These are phyloP conservation scores for Chaetomium globosum DNA, from an alignment of 2,329 filamentous ascomycete genomes.

Conservation along the genomic window DNA sequence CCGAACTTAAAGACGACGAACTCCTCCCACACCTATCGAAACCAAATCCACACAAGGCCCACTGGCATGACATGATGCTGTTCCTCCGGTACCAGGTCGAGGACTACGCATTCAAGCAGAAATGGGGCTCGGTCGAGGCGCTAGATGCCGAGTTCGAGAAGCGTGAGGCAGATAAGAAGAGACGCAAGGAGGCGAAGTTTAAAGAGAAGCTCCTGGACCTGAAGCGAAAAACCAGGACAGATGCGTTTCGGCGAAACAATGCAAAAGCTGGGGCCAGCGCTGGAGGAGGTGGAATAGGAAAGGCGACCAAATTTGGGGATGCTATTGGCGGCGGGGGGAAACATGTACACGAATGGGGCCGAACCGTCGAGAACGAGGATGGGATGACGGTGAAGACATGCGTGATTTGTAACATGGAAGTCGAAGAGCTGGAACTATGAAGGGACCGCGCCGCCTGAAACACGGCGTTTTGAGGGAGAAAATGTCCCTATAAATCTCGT, in stretches of 20 bases:
- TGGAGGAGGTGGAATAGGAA: constrained; percentile 40
- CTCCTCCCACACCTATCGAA: constrained; percentile 84
- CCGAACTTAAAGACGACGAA: constrained; percentile 86
- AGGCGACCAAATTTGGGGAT: constrained; percentile 72
- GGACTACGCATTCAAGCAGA: constrained; percentile 83
- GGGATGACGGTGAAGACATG: constrained; percentile 83
- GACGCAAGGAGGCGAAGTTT: constrained; percentile 87
- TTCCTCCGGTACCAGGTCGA: constrained; percentile 93
- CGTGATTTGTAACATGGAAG: constrained; percentile 74
- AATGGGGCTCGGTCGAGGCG: constrained; percentile 87
- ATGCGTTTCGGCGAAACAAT: constrained; percentile 77
- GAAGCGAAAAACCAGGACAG: constrained; percentile 90
- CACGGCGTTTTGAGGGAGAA: not conserved
- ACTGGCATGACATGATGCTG: constrained; percentile 99
- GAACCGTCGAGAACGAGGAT: constrained; percentile 67
- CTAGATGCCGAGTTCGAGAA: constrained; percentile 86
- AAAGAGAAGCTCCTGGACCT: constrained; percentile 83
- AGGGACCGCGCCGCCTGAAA: not conserved
- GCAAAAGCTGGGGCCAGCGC: constrained; percentile 52
- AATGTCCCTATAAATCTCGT: not conserved
- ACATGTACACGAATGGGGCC: constrained; percentile 88
- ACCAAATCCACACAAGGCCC: constrained; percentile 92
- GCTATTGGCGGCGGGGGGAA: constrained; percentile 66
- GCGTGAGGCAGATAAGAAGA: constrained; percentile 77
- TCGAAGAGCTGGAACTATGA: constrained; percentile 72